Evolutionary conservation across 1,139 yeast genomes (phyloP).

Genomic region (Taphrina confusa): DNA sequence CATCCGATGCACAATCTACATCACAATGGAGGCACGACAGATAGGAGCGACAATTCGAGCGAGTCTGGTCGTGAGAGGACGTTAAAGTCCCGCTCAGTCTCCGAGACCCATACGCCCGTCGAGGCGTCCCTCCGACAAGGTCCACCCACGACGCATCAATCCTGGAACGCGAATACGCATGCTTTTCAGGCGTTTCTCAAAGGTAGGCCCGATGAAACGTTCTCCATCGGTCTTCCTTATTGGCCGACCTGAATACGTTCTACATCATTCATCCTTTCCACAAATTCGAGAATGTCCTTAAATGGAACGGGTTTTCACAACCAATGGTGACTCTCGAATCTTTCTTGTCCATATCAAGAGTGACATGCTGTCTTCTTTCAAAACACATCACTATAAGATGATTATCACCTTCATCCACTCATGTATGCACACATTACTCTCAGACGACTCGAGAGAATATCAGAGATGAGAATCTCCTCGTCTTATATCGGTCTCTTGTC

Average conservation of each 20-base stretch:
- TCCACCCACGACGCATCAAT: background rate
- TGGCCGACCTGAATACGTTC: constrained; percentile 1
- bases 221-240: constrained; percentile 1
- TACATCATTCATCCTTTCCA: no score
- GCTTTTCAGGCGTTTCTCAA: background rate
- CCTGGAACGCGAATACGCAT: background rate
- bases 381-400: no score
- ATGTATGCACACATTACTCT: no score
- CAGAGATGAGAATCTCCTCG: no score
- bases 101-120: constrained; percentile 1
- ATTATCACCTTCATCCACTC: no score
- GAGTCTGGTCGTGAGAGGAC: background rate
- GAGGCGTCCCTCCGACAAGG: background rate
- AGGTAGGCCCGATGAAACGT: background rate
- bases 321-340: no score
- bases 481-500: no score
- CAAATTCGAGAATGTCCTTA: no score
- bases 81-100: constrained; percentile 8
- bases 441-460: no score
- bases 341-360: no score
- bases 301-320: no score
- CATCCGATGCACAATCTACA: background rate
- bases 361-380: no score
- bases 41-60: background rate
- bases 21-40: background rate